Evolutionary conservation across 225 moss, liverwort and hornwort genomes (phyloP), one percentile per base, ranked within the genome.

Genomic region (Neckera pumila): DNA sequence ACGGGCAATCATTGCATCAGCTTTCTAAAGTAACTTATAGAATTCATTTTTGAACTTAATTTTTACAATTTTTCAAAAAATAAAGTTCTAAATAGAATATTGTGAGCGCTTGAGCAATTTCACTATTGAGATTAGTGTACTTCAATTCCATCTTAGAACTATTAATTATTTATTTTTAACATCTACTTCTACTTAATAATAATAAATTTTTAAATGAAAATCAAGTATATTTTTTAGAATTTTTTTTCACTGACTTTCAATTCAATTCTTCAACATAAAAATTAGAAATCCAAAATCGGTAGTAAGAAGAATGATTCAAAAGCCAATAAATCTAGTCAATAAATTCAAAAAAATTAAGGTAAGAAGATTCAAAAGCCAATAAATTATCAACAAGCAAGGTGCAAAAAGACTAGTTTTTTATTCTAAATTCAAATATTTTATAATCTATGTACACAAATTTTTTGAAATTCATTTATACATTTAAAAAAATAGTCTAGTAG

Each of bases 401-500:
- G 6, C 3, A 34, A 2, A 34, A 18, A 34, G 9, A 0, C 5
- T 34, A 19, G 3, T 65, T 34, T 34, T 65, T 34, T 4, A 9
- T 10, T 65, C 34, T 8, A 2, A 63, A 23, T 25, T 25, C 70
- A 23, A 70, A 70, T 12, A 25, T 28, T 28, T 73, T 6, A 1
- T 17, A 73, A 27, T 43, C 43, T 17, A 72, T 5, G 1, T 1
- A 0, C 1, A 6, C 27, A 43, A 45, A 28, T 2, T 10, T 10
- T 17, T 1, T 71, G 0, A 73, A 6, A 17, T 72, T 72, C 27
- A 17, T 28, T 6, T 4, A 8, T 6, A 4, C 28, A 45, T 72
- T 45, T 3, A 5, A 0, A 72, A 5, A 0, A 72, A 3, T 6
- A 43, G 2, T 43, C 6, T 45, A 45, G 3, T 28, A 1, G 4